A percentile compares a stretch with the other conserved stretches of the same genome.
phyloP scores from a whole-genome alignment of 208 protist genomes.

The Crithidia expoeki region DNA sequence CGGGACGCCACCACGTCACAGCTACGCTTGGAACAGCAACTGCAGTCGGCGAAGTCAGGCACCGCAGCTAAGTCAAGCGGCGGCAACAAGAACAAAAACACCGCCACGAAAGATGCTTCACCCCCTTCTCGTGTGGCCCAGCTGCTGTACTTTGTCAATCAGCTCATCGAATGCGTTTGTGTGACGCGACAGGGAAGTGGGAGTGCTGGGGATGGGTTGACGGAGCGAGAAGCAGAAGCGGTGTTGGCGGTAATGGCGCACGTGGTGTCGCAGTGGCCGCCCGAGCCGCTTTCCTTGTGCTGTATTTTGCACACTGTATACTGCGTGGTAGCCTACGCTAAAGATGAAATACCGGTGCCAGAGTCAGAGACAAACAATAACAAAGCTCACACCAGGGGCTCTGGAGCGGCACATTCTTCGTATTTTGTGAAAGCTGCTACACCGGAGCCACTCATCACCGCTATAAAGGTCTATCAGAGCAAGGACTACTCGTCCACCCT shows the following conservation, averaged over 20 bases:
- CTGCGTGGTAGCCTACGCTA: constrained; percentile 31
- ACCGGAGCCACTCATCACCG: not conserved
- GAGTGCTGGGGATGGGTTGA: not conserved
- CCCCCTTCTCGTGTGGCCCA: constrained; percentile 5
- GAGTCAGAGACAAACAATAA: not conserved
- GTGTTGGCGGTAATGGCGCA: constrained; percentile 12
- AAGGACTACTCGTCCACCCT: constrained; percentile 36
- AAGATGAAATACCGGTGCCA: not conserved
- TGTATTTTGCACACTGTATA: constrained; percentile 30
- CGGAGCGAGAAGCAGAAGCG: constrained; percentile 12
- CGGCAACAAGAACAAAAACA: not conserved
- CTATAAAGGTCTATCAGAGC: constrained; percentile 24
- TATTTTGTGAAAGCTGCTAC: not conserved
- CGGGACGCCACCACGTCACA: constrained; percentile 3
- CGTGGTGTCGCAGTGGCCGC: constrained; percentile 23
- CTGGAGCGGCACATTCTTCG: not conserved
- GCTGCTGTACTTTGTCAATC: constrained; percentile 23
- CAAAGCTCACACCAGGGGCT: not conserved
- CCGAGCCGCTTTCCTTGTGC: constrained; percentile 22
- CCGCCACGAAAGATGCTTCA: no score
- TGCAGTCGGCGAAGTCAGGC: not conserved
- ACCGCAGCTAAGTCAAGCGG: not conserved
- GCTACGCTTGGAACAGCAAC: not conserved
- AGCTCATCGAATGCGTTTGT: constrained; percentile 20
- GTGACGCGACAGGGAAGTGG: constrained; percentile 1